Evolutionary conservation across 352 stramenopile species (phyloP).

Genomic region (Elongisporangium prolatum): DNA sequence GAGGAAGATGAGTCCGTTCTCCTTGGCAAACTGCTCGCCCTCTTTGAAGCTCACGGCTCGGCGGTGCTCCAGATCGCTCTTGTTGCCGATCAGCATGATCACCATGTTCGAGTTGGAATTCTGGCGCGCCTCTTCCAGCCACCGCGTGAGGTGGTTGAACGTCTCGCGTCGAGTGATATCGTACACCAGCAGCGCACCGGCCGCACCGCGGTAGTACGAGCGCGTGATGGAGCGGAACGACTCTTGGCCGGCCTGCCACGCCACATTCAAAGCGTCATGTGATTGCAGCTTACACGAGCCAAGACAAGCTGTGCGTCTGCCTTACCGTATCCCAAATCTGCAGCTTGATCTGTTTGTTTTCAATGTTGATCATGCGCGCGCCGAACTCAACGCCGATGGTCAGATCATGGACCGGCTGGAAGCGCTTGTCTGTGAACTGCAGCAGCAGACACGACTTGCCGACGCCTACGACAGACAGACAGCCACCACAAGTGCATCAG

Average conservation of each 20-base stretch:
- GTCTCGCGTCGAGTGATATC: conserved; percentile 98
- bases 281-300: conserved; percentile 4
- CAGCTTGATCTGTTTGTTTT: conserved; percentile 97
- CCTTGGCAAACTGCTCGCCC: conserved; percentile 97
- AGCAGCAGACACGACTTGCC: conserved; percentile 99
- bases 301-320: conserved; percentile 10
- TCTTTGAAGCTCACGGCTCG: conserved; percentile 97
- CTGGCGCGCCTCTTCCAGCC: conserved; percentile 98
- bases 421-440: conserved; percentile 99
- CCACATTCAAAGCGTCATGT: conserved; percentile 19
- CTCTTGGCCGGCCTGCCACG: conserved; percentile 95
- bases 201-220: conserved; percentile 98
- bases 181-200: conserved; percentile 97
- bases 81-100: conserved; percentile 99
- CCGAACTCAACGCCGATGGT: conserved; percentile 99
- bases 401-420: conserved; percentile 98
- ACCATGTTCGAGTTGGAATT: conserved; percentile 99
- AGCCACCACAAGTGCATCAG: neutral
- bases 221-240: conserved; percentile 99
- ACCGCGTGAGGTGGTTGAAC: conserved; percentile 98
- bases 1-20: conserved; percentile 99
- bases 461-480: conserved; percentile 89
- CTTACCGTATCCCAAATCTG: conserved; percentile 97
- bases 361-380: conserved; percentile 98
- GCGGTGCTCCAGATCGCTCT: conserved; percentile 95